Conservation (phyloP, 2,329 filamentous ascomycete genomes). For the Aspergillus fischeri region DNA sequence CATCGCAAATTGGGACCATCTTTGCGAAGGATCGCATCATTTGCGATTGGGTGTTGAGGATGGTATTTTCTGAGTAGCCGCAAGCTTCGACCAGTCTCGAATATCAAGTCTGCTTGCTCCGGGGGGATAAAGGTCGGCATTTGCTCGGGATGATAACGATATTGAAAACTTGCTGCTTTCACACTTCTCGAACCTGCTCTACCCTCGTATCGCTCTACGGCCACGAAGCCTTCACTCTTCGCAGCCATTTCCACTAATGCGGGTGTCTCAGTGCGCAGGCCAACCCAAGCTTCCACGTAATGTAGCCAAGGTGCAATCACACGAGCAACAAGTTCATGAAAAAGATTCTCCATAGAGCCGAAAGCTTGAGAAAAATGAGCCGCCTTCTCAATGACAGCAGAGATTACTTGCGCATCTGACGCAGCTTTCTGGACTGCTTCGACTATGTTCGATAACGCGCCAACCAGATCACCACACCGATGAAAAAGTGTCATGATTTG, state of each 20-base stretch:
- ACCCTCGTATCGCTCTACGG: slow-evolving; percentile 57
- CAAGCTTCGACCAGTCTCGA: slow-evolving; percentile 74
- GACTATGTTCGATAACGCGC: slow-evolving; percentile 33
- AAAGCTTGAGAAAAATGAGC: slow-evolving; percentile 62
- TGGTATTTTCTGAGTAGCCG: slow-evolving; percentile 68
- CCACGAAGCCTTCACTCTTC: slow-evolving; percentile 58
- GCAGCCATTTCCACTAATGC: slow-evolving; percentile 47
- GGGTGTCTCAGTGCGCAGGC: slow-evolving; percentile 58
- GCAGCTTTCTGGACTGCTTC: slow-evolving; percentile 45
- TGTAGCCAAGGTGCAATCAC: slow-evolving; percentile 65
- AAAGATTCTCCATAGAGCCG: slow-evolving; percentile 57
- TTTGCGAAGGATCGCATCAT: slow-evolving; percentile 44
- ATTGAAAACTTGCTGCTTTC: slow-evolving; percentile 60
- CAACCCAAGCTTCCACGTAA: slow-evolving; percentile 70
- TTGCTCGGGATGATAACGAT: slow-evolving; percentile 47
- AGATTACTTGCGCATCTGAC: slow-evolving; percentile 60
- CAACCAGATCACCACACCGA: slow-evolving; percentile 35
- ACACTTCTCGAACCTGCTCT: slow-evolving; percentile 53
- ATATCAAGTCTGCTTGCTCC: slow-evolving; percentile 68
- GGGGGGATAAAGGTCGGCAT: slow-evolving; percentile 68
- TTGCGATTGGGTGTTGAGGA: slow-evolving; percentile 64
- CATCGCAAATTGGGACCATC: slow-evolving; percentile 58
- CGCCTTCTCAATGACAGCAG: slow-evolving; percentile 58
- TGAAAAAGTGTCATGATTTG: slow-evolving; percentile 37
- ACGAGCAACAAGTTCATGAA: slow-evolving; percentile 62